Percentiles rank a stretch among this genome's conserved stretches.
These are phyloP conservation scores for Ophiorrhiza pumila DNA, from an alignment of 257 asterid genomes.

Conservation along the genomic window DNA sequence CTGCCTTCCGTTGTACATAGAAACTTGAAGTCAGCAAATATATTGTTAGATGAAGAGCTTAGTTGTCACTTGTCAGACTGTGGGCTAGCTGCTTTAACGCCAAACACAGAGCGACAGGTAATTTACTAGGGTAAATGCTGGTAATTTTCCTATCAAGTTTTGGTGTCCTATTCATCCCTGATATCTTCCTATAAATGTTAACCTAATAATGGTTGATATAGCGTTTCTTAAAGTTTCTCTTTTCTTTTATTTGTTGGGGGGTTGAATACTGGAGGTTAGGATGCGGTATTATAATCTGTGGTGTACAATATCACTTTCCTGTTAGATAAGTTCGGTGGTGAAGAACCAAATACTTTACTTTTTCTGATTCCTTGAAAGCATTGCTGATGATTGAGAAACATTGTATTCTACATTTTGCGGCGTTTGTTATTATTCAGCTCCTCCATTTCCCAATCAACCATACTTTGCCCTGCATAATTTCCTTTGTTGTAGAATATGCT, in stretches of 20 bases:
- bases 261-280: neutral
- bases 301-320: neutral
- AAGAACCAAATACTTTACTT: neutral
- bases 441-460: neutral
- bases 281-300: neutral
- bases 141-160: neutral
- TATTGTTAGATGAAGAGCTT: slow-evolving; percentile 86
- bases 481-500: neutral
- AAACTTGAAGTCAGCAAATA: slow-evolving; percentile 91
- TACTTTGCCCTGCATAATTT: neutral
- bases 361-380: neutral
- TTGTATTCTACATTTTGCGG: neutral
- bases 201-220: neutral
- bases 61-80: slow-evolving; percentile 95
- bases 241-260: neutral
- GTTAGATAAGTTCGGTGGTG: neutral
- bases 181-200: neutral
- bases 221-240: neutral
- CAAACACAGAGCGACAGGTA: slow-evolving; percentile 94
- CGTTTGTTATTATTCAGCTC: neutral
- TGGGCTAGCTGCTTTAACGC: slow-evolving; percentile 82
- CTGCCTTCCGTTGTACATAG: slow-evolving; percentile 92
- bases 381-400: neutral
- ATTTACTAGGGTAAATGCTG: neutral
- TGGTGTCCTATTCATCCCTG: neutral